Evolutionary conservation across 2,329 filamentous ascomycete species (phyloP), one percentile per base, ranked within the genome.

Genomic region (Phoma sp.): DNA sequence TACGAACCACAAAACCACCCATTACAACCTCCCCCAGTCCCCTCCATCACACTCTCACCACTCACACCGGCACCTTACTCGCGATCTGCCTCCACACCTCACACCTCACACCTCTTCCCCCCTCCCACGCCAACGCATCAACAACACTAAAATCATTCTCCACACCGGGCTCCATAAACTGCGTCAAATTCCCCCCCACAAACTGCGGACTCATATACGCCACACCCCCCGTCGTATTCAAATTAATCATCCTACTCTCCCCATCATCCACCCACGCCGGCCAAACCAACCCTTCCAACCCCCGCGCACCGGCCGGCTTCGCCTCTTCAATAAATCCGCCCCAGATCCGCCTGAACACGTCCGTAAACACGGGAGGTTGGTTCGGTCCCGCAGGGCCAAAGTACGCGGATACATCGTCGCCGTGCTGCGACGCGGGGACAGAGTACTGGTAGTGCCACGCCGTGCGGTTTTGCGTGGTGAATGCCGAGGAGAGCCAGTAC

Each of bases 401-500:
- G 23, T 25, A 25, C 9, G 5, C 23, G 5, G 9, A 9, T 5
- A 9, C 9, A 25, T 25, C 23, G 23, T 5, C 9, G 5, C 23
- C 23, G 23, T 25, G 9, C 9, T 5, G 5, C 5, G 5, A 5
- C 9, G 23, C 5, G 23, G 23, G 5, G 23, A 9, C 23, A 9
- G 5, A 5, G 23, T 25, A 25, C 23, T 25, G 23, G 23, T 25
- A 25, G 5, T 25, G 5, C 5, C 9, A 9, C 23, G 23, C 5
- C 9, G 23, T 5, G 23, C 23, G 23, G 5, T 9, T 9, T 25
- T 25, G 5, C 5, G 5, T 9, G 23, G 23, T 5, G 23, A 25
- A 25, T 25, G 23, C 23, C 9, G 5, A 5, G 9, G 23, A 5
- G 5, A 25, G 5, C 83, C 83, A 85, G 67, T 85, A 84, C 0